Conservation (phyloP, 495 filamentous ascomycete genomes). For the Aspergillus sclerotioniger region DNA sequence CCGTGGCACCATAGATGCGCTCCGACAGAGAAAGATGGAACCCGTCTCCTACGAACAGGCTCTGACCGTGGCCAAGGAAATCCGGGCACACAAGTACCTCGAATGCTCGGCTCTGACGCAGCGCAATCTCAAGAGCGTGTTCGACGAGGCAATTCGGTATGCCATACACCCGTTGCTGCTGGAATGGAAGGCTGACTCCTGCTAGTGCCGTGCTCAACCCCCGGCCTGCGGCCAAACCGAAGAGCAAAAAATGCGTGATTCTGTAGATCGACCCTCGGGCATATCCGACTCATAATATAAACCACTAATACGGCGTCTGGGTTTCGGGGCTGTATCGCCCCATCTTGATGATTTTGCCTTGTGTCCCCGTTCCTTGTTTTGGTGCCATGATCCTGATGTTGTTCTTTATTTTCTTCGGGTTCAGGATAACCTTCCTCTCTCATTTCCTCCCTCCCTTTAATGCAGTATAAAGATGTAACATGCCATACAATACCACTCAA, state of each 20-base stretch:
- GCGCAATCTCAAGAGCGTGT: constrained; percentile 93
- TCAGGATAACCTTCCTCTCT: constrained; percentile 9
- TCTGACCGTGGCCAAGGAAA: constrained; percentile 81
- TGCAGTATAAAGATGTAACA: constrained; percentile 32
- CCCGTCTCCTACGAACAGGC: constrained; percentile 90
- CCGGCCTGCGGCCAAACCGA: constrained; percentile 59
- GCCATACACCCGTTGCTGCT: constrained; percentile 14
- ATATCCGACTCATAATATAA: constrained; percentile 34
- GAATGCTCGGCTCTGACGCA: constrained; percentile 99
- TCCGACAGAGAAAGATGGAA: constrained; percentile 84
- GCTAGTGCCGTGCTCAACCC: constrained; percentile 80
- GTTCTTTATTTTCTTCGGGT: constrained; percentile 5
- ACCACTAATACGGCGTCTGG: constrained; percentile 48
- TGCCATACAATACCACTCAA: constrained; percentile 24
- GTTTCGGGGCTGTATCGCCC: constrained; percentile 23
- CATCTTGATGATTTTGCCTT: constrained; percentile 31
- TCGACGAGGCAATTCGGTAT: constrained; percentile 95
- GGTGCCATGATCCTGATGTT: constrained; percentile 21
- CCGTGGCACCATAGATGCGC: constrained; percentile 68
- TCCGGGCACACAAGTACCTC: constrained; percentile 88
- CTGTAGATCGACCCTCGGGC: constrained; percentile 50
- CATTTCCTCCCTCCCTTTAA: constrained; percentile 18
- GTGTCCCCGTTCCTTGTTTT: constrained; percentile 12
- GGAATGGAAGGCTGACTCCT: constrained; percentile 1
- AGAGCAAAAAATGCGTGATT: constrained; percentile 74